Conservation (phyloP, 2,329 filamentous ascomycete genomes). For the Stromatinia cepivora region DNA sequence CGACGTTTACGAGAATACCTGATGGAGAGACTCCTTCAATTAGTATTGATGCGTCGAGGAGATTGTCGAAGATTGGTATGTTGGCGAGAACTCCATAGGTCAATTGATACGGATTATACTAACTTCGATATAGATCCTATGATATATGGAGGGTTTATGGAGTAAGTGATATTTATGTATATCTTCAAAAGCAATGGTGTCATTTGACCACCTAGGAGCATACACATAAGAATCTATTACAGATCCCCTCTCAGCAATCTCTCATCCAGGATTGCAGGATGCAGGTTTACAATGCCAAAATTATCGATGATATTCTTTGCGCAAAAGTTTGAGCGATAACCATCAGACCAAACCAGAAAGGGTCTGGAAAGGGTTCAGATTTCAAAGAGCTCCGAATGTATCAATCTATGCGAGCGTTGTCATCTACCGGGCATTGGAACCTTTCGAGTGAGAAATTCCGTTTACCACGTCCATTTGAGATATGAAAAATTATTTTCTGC, state of each 20-base stretch:
- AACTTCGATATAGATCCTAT: constrained; percentile 57
- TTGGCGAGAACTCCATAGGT: background rate
- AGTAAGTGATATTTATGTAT: constrained; percentile 54
- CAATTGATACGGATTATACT: background rate
- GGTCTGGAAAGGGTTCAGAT: background rate
- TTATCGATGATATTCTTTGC: background rate
- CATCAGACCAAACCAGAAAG: background rate
- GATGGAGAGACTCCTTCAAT: constrained; percentile 63
- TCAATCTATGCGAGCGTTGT: no score
- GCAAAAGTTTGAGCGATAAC: background rate
- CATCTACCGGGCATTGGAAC: no score
- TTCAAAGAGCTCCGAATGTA: background rate
- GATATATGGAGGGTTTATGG: constrained; percentile 82
- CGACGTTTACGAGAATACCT: constrained; percentile 68
- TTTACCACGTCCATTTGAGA: background rate
- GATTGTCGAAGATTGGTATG: constrained; percentile 63
- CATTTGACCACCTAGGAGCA: background rate
- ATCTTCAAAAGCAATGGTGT: background rate
- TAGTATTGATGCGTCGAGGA: constrained; percentile 62
- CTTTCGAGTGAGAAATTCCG: background rate
- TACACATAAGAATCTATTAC: background rate
- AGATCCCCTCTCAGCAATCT: background rate
- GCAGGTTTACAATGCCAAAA: background rate
- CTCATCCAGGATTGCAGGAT: background rate
- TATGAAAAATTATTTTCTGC: background rate